Evolutionary conservation across 345 rosid species (phyloP).

Genomic region (Citrus mangshanensis): DNA sequence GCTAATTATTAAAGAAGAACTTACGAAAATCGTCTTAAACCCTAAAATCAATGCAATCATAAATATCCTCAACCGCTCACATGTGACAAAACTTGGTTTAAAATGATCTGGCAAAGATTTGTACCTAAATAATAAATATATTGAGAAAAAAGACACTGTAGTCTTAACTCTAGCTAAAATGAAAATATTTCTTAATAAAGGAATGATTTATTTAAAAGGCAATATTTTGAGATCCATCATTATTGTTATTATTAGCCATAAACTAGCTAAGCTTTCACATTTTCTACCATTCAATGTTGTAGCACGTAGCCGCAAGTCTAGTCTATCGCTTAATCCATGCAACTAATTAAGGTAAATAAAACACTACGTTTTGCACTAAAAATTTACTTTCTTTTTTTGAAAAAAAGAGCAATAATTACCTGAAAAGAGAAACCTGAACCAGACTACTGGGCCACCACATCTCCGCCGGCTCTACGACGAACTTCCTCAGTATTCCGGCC

Average conservation of each 20-base stretch:
- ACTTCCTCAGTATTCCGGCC: constrained; percentile 65
- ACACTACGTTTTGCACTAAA: too few relatives aligned
- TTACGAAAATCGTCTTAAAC: too few relatives aligned
- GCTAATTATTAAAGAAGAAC: too few relatives aligned
- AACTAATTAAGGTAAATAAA: neutral
- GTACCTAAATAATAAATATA: too few relatives aligned
- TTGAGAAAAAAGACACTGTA: too few relatives aligned
- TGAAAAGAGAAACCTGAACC: constrained; percentile 60
- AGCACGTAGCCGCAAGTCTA: too few relatives aligned
- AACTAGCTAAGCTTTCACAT: neutral
- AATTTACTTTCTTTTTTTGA: too few relatives aligned
- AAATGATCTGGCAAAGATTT: too few relatives aligned
- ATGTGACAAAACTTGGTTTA: too few relatives aligned
- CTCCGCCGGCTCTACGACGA: constrained; percentile 60
- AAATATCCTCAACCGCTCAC: too few relatives aligned
- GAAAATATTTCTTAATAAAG: neutral
- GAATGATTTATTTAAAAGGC: neutral
- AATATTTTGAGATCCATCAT: neutral
- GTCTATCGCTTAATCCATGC: neutral
- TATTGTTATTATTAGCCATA: too few relatives aligned
- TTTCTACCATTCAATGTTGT: neutral
- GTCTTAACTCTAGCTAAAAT: neutral
- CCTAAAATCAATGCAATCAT: too few relatives aligned
- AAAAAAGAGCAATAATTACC: constrained; percentile 26
- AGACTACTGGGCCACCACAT: constrained; percentile 76